These are phyloP conservation scores for Ogataea paradorogensis DNA, from an alignment of 805 yeast genomes.

Conservation along the genomic window DNA sequence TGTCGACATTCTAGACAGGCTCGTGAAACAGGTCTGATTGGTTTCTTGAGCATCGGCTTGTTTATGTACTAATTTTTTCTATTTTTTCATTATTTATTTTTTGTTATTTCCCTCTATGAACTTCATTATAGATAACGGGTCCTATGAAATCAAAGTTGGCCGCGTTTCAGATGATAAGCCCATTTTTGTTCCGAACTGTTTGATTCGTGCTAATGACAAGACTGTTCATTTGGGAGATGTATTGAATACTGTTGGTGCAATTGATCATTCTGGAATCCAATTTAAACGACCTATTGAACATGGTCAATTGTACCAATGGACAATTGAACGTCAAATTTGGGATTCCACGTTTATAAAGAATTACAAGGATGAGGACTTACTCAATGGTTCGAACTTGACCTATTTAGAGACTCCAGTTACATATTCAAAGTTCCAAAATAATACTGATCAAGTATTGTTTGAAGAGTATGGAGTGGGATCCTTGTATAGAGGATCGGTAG, in stretches of 20 bases:
- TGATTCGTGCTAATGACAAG: slow-evolving; percentile 75
- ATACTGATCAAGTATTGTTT: slow-evolving; percentile 87
- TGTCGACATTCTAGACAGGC: slow-evolving; percentile 54
- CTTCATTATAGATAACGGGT: slow-evolving; percentile 85
- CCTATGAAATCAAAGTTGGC: slow-evolving; percentile 75
- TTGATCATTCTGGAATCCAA: slow-evolving; percentile 73
- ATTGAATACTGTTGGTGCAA: slow-evolving; percentile 33
- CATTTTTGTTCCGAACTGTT: slow-evolving; percentile 58
- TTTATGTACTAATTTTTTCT: neutral
- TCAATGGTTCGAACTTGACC: slow-evolving; percentile 56
- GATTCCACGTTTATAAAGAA: slow-evolving; percentile 61
- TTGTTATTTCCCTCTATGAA: slow-evolving; percentile 16
- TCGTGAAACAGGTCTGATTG: slow-evolving; percentile 39
- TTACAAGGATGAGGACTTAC: slow-evolving; percentile 36
- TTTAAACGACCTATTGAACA: slow-evolving; percentile 82
- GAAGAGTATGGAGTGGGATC: slow-evolving; percentile 86
- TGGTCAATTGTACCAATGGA: slow-evolving; percentile 92
- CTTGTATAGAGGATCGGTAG: slow-evolving; percentile 64
- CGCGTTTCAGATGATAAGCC: slow-evolving; percentile 44
- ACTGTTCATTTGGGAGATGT: slow-evolving; percentile 65
- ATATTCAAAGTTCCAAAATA: slow-evolving; percentile 74
- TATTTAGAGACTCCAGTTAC: slow-evolving; percentile 81
- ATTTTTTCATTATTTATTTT: neutral
- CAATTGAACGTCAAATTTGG: slow-evolving; percentile 84
- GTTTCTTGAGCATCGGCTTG: slow-evolving; percentile 6